phyloP scores from a whole-genome alignment of 352 stramenopile genomes.

The Albugo laibachii region DNA sequence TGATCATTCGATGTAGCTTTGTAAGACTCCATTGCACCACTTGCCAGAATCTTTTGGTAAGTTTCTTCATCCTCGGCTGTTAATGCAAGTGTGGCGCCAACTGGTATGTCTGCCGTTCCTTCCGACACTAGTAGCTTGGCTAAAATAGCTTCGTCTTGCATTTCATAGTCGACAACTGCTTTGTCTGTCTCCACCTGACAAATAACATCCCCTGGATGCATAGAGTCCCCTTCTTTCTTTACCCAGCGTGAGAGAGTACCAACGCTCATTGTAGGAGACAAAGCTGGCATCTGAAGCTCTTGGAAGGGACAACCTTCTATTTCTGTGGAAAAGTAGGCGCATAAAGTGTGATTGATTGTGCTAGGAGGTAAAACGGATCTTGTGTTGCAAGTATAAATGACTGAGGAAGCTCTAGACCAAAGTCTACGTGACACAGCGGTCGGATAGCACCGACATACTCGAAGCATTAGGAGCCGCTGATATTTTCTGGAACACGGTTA shows the following conservation, averaged over 20 bases:
- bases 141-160: slow-evolving; percentile 91
- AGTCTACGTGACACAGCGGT: too few species aligned
- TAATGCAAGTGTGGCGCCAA: slow-evolving; percentile 86
- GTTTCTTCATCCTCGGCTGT: slow-evolving; percentile 85
- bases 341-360: too few species aligned
- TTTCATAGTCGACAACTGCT: slow-evolving; percentile 96
- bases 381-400: too few species aligned
- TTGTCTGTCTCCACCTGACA: slow-evolving; percentile 98
- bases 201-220: slow-evolving; percentile 83
- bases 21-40: slow-evolving; percentile 19
- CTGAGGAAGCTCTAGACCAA: too few species aligned
- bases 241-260: slow-evolving; percentile 90
- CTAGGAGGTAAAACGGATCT: too few species aligned
- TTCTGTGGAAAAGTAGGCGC: not conserved
- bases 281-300: slow-evolving; percentile 82
- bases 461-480: too few species aligned
- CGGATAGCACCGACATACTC: too few species aligned
- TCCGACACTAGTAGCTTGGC: slow-evolving; percentile 85
- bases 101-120: slow-evolving; percentile 77
- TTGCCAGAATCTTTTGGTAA: slow-evolving; percentile 35
- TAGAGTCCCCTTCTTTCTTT: slow-evolving; percentile 78
- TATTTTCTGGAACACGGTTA: too few species aligned
- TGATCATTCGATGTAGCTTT: slow-evolving; percentile 4
- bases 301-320: slow-evolving; percentile 12
- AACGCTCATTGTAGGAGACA: slow-evolving; percentile 94